Evolutionary conservation across 495 filamentous ascomycete genomes (phyloP).

Genomic region (Letharia lupina): DNA sequence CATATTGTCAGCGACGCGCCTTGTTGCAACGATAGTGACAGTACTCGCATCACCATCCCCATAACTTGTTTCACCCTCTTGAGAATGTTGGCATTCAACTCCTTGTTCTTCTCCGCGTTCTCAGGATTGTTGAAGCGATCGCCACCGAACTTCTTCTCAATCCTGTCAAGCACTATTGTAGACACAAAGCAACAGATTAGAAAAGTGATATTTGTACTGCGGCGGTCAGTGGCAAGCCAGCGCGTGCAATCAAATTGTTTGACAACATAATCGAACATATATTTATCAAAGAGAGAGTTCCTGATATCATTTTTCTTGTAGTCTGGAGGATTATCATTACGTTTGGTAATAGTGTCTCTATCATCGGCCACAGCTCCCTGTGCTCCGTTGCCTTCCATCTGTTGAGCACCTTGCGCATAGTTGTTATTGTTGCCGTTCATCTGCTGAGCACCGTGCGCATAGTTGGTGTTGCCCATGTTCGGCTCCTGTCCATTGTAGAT

Average conservation of each 20-base stretch:
- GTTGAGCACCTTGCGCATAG: not conserved
- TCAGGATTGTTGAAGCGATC: constrained; percentile 3
- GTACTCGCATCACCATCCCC: not conserved
- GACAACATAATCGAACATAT: not conserved
- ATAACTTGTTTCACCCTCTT: constrained; percentile 4
- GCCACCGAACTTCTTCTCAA: constrained; percentile 6
- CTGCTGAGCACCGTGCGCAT: not conserved
- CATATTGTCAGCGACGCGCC: not conserved
- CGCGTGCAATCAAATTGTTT: not conserved
- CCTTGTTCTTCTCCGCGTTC: constrained; percentile 6
- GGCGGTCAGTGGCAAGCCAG: not conserved
- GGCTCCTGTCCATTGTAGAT: not conserved
- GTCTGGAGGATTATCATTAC: not conserved
- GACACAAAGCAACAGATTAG: not conserved
- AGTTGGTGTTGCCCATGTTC: not conserved
- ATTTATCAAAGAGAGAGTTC: not conserved
- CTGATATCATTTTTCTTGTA: not conserved
- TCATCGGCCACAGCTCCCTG: constrained; percentile 1
- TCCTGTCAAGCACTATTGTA: constrained; percentile 8
- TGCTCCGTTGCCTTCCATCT: not conserved
- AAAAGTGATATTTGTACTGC: not conserved
- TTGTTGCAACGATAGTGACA: not conserved
- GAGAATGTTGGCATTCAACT: constrained; percentile 1
- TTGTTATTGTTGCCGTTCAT: not conserved
- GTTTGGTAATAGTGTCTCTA: not conserved